phyloP scores from a whole-genome alignment of 2,329 filamentous ascomycete genomes.

The Colletotrichum aenigma region DNA sequence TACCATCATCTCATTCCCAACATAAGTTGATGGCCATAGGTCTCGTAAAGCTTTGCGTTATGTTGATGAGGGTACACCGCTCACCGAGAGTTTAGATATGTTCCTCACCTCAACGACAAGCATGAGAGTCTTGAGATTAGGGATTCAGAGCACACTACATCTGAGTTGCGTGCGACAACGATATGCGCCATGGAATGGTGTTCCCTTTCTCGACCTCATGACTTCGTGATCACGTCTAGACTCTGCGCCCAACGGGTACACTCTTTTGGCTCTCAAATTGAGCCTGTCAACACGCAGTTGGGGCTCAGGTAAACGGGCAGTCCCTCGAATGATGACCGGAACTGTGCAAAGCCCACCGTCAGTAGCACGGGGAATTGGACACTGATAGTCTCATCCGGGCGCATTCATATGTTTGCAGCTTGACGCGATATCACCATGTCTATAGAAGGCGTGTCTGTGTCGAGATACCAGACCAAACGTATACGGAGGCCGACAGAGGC shows the following conservation, averaged over 20 bases:
- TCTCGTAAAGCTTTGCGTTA: accelerated
- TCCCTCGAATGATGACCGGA: neutral
- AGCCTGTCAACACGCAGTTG: neutral
- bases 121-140: accelerated
- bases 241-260: neutral
- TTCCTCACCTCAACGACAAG: neutral
- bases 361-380: neutral
- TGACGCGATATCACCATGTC: neutral
- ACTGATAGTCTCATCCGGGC: neutral
- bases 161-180: neutral
- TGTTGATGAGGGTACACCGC: neutral
- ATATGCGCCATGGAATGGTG: neutral
- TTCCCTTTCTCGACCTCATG: neutral
- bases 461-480: neutral
- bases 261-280: neutral
- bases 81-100: accelerated
- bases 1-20: accelerated
- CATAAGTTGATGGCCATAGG: accelerated
- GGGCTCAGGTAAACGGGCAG: neutral
- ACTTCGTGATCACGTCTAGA: neutral
- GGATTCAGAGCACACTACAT: neutral
- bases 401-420: neutral
- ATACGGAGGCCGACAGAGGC: neutral
- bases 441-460: neutral
- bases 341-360: neutral